A percentile compares a stretch with the other conserved stretches of the same genome.
phyloP scores from a whole-genome alignment of 768 basidiomycete genomes.

The Termitomyces sp. region DNA sequence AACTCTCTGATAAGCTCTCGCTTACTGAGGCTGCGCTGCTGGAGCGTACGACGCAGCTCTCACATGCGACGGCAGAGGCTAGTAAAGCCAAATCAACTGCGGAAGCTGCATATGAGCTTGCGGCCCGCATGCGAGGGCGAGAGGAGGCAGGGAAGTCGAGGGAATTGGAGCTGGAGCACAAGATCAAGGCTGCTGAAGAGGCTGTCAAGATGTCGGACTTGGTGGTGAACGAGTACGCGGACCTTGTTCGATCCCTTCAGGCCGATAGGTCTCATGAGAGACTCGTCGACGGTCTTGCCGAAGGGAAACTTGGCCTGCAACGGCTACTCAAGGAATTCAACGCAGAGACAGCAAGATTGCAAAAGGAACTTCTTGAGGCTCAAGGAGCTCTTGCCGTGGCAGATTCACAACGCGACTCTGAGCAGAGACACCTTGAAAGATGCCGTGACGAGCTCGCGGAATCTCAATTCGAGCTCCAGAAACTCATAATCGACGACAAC shows the following conservation, averaged over 20 bases:
- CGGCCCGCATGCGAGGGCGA: conserved; percentile 43
- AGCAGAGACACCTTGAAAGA: conserved; percentile 33
- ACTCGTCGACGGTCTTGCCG: conserved; percentile 33
- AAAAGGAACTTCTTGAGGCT: conserved; percentile 35
- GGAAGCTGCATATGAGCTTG: conserved; percentile 51
- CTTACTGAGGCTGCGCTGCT: conserved; percentile 52
- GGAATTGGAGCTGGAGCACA: conserved; percentile 44
- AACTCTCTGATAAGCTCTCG: conserved; percentile 62
- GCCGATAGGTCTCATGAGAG: conserved; percentile 23
- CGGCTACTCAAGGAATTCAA: conserved; percentile 44
- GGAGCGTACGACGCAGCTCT: conserved; percentile 42
- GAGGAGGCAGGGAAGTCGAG: conserved; percentile 47
- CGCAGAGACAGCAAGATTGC: conserved; percentile 37
- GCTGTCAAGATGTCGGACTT: conserved; percentile 56
- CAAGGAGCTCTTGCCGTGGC: conserved; percentile 38
- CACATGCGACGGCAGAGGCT: conserved; percentile 36
- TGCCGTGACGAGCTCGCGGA: conserved; percentile 41
- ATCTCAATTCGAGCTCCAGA: conserved; percentile 46
- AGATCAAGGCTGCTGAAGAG: conserved; percentile 45
- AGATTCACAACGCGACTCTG: conserved; percentile 38
- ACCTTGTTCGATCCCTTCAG: conserved; percentile 63
- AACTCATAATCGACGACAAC: conserved; percentile 56
- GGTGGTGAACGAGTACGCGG: conserved; percentile 69
- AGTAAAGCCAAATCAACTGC: conserved; percentile 32
- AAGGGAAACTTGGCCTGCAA: conserved; percentile 44